These are phyloP conservation scores for Plasmodiophora brassicae DNA, from an alignment of 208 protist genomes.

Conservation along the genomic window DNA sequence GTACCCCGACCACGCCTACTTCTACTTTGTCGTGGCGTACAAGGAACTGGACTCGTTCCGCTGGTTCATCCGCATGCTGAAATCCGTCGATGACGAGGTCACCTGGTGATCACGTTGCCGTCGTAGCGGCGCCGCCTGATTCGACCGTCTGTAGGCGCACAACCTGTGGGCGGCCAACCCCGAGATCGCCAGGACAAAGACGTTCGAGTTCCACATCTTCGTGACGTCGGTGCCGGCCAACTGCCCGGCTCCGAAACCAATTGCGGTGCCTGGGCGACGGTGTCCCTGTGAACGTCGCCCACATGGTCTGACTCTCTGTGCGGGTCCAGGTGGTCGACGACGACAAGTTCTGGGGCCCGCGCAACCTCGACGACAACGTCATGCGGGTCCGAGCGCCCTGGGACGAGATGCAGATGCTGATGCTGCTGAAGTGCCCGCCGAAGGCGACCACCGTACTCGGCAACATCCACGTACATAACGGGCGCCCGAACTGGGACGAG, in stretches of 20 bases:
- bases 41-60: constrained; percentile 30
- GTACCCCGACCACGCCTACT: constrained; percentile 19
- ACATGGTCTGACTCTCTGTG: not conserved
- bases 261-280: not conserved
- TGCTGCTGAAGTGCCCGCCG: not conserved
- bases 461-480: constrained; percentile 7
- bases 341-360: constrained; percentile 1
- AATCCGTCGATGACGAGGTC: constrained; percentile 23
- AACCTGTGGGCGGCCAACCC: not conserved
- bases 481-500: constrained; percentile 26
- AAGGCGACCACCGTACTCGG: not conserved
- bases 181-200: not conserved
- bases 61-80: constrained; percentile 20
- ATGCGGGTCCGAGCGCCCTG: not conserved
- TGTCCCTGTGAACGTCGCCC: too few species aligned
- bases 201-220: constrained; percentile 28
- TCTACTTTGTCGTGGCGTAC: not conserved
- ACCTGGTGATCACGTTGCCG: not conserved
- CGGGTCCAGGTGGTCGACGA: not conserved
- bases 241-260: not conserved
- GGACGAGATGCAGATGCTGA: not conserved
- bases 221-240: constrained; percentile 18
- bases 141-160: not conserved
- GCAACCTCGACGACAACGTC: not conserved
- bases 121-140: not conserved